phyloP scores from a whole-genome alignment of 106 monocot species.

The Allium cepa region DNA sequence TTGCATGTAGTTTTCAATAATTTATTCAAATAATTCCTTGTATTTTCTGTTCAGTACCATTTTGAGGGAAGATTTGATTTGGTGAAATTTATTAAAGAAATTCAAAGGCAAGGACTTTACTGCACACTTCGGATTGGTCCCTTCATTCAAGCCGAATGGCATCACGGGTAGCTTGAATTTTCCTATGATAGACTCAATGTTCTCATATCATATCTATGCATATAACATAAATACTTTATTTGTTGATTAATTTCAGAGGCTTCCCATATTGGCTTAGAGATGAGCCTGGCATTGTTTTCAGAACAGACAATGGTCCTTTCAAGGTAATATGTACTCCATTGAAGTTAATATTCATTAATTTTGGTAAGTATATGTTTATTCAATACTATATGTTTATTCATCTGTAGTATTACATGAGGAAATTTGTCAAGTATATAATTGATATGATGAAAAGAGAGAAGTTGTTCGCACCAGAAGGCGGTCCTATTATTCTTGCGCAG shows the following conservation, averaged over 20 bases:
- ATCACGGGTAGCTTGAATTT: conserved; percentile 33
- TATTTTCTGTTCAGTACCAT: conserved; percentile 42
- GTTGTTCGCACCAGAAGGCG: conserved; percentile 57
- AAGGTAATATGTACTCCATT: conserved; percentile 35
- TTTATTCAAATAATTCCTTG: not conserved
- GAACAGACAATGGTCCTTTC: conserved; percentile 76
- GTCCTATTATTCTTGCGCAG: conserved; percentile 74
- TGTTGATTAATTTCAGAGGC: conserved; percentile 32
- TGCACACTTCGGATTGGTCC: conserved; percentile 69
- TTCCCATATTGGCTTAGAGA: conserved; percentile 90
- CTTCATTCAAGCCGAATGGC: conserved; percentile 90
- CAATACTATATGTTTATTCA: not conserved
- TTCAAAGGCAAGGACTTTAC: conserved; percentile 48
- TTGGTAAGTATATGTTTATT: not conserved
- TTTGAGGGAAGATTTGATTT: conserved; percentile 73
- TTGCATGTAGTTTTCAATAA: not conserved
- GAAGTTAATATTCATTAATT: not conserved
- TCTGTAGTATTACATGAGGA: conserved; percentile 57
- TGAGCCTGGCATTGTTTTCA: conserved; percentile 49
- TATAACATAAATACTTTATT: not conserved
- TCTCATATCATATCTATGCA: not conserved
- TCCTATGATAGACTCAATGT: not conserved
- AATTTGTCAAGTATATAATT: conserved; percentile 31
- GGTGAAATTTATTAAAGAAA: conserved; percentile 64
- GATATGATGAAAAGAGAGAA: conserved; percentile 64